Evolutionary conservation across 495 filamentous ascomycete genomes (phyloP).

Genomic region (Penicillium crystallinum): DNA sequence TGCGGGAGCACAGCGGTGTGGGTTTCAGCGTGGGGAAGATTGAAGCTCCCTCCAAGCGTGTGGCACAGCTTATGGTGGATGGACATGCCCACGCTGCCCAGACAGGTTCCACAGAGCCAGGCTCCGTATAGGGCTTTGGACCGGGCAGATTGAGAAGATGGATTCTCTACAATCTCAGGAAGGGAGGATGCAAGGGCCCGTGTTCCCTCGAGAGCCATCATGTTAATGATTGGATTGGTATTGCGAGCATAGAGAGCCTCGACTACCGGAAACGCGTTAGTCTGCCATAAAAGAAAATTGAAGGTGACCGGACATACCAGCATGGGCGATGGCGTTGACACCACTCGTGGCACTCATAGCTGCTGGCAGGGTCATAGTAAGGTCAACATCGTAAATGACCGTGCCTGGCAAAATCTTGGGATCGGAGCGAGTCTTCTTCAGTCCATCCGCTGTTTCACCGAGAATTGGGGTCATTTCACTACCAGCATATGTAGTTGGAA

Average conservation of each 20-base stretch:
- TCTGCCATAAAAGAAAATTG: not conserved
- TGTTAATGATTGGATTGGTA: constrained; percentile 54
- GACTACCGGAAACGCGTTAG: constrained; percentile 28
- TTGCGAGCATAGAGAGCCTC: constrained; percentile 64
- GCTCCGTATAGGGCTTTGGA: constrained; percentile 59
- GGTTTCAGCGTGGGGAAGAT: constrained; percentile 64
- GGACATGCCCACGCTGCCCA: constrained; percentile 63
- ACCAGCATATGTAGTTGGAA: constrained; percentile 66
- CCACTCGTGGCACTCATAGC: constrained; percentile 58
- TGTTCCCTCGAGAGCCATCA: constrained; percentile 54
- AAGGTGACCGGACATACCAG: constrained; percentile 33
- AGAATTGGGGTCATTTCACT: constrained; percentile 67
- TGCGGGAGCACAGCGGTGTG: constrained; percentile 65
- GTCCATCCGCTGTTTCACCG: constrained; percentile 58
- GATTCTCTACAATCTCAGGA: constrained; percentile 49
- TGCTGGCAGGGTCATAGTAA: constrained; percentile 60
- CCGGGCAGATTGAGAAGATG: constrained; percentile 45
- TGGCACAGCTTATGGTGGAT: constrained; percentile 71
- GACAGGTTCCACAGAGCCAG: constrained; percentile 60
- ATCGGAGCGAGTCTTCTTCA: constrained; percentile 61
- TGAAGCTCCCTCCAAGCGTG: constrained; percentile 62
- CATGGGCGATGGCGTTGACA: constrained; percentile 67
- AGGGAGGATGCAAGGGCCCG: constrained; percentile 50
- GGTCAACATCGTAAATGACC: constrained; percentile 65
- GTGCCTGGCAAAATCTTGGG: constrained; percentile 60